phyloP scores from a whole-genome alignment of 108 stramenopile species.

The Skeletonema tropicum region DNA sequence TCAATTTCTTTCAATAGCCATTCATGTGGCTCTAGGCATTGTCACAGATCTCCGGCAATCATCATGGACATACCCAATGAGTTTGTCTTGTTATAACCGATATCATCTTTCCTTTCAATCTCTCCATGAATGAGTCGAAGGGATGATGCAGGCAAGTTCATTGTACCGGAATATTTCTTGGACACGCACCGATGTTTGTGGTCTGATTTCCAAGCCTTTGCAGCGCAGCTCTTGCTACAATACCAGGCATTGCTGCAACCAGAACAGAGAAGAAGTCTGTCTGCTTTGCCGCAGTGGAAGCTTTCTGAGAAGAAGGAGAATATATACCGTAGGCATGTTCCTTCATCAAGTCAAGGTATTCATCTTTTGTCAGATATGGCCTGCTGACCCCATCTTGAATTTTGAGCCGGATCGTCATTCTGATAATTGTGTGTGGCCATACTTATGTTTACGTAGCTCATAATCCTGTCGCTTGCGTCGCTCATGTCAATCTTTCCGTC shows the following conservation, averaged over 20 bases:
- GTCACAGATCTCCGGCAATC: neutral
- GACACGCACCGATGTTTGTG: neutral
- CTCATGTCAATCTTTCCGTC: constrained; percentile 1
- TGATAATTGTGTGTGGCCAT: neutral
- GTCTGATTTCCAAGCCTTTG: neutral
- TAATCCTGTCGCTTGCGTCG: neutral
- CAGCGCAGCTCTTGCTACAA: neutral
- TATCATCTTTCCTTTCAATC: neutral
- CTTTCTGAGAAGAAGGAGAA: neutral
- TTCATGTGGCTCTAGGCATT: too few species aligned
- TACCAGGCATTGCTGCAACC: constrained; percentile 2
- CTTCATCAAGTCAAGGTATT: constrained; percentile 10
- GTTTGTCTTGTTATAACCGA: neutral
- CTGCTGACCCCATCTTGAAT: constrained; percentile 2
- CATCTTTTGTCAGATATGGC: neutral
- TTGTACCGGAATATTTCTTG: neutral
- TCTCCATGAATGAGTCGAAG: neutral
- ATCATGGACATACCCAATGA: neutral
- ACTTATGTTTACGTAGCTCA: neutral
- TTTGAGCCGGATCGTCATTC: neutral
- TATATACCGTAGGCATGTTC: neutral
- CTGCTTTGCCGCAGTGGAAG: neutral
- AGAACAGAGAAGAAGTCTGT: neutral
- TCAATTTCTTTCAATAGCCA: too few species aligned
- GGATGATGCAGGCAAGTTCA: neutral